Conservation (phyloP, 2,329 filamentous ascomycete genomes). For the Diaporthe humulicola region DNA sequence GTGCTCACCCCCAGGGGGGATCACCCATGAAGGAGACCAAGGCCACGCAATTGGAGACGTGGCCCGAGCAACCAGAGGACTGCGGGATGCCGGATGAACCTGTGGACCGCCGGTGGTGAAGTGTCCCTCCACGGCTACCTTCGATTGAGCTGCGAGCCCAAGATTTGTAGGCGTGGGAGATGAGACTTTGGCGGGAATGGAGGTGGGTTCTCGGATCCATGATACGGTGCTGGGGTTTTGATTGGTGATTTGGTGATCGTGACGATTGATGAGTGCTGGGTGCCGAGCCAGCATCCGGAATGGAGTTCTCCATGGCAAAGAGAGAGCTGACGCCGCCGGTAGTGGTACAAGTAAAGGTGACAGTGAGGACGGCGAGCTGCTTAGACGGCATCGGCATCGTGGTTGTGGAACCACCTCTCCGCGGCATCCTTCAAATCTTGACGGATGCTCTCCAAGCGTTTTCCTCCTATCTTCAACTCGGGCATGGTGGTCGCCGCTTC, state of each 20-base stretch:
- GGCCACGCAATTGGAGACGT: not conserved
- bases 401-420: not conserved
- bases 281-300: not conserved
- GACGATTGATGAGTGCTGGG: not conserved
- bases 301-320: not conserved
- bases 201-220: not conserved
- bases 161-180: too few species aligned
- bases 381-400: not conserved
- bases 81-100: not conserved
- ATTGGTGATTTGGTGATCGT: not conserved
- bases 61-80: not conserved
- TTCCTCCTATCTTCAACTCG: rapidly evolving
- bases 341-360: not conserved
- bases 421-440: rapidly evolving
- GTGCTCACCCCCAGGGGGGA: not conserved
- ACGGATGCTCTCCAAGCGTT: not conserved
- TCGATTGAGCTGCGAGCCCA: too few species aligned
- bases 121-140: too few species aligned
- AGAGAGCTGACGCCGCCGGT: not conserved
- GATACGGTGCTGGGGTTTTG: not conserved
- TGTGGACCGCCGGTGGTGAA: not conserved
- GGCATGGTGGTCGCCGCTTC: not conserved
- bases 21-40: not conserved
- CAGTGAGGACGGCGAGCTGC: not conserved
- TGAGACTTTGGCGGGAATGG: too few species aligned